A percentile compares a stretch with the other conserved stretches of the same genome.
phyloP scores from a whole-genome alignment of 1,139 yeast genomes.

The Yamadazyma jaroonii region DNA sequence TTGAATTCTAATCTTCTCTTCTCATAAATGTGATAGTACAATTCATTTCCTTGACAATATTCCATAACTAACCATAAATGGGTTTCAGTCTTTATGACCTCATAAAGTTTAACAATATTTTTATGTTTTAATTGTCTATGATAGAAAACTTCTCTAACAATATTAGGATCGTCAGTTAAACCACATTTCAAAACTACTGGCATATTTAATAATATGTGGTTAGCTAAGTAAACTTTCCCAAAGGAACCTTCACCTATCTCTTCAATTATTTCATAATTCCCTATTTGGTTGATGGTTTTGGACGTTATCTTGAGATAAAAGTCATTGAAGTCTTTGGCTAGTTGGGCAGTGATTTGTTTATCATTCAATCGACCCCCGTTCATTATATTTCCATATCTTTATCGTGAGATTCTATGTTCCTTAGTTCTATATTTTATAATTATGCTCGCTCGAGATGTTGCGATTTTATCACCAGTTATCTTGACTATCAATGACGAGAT shows the following conservation, averaged over 20 bases:
- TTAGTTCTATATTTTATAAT: not conserved
- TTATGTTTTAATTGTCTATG: conserved; percentile 83
- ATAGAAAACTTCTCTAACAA: conserved; percentile 90
- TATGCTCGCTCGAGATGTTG: not conserved
- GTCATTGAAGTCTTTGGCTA: conserved; percentile 64
- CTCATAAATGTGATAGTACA: conserved; percentile 69
- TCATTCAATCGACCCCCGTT: conserved; percentile 14
- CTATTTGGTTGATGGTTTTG: conserved; percentile 58
- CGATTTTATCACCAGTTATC: not conserved
- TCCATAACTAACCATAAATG: conserved; percentile 87
- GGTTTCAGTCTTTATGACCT: conserved; percentile 76
- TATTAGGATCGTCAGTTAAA: conserved; percentile 74
- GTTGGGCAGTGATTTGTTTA: conserved; percentile 37
- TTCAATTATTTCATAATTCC: conserved; percentile 67
- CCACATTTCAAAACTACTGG: conserved; percentile 89
- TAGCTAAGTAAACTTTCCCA: conserved; percentile 86
- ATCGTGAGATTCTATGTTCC: not conserved
- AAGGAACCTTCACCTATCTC: conserved; percentile 90
- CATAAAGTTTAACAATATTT: conserved; percentile 81
- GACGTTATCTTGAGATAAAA: conserved; percentile 56
- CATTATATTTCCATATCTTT: not conserved
- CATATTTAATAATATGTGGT: conserved; percentile 66
- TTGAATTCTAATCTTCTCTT: conserved; percentile 51
- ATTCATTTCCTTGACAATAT: conserved; percentile 86
- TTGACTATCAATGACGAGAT: not conserved